Base-by-base conservation (phyloP, 2,329 filamentous ascomycete species). In the Exophiala aquamarina region DNA sequence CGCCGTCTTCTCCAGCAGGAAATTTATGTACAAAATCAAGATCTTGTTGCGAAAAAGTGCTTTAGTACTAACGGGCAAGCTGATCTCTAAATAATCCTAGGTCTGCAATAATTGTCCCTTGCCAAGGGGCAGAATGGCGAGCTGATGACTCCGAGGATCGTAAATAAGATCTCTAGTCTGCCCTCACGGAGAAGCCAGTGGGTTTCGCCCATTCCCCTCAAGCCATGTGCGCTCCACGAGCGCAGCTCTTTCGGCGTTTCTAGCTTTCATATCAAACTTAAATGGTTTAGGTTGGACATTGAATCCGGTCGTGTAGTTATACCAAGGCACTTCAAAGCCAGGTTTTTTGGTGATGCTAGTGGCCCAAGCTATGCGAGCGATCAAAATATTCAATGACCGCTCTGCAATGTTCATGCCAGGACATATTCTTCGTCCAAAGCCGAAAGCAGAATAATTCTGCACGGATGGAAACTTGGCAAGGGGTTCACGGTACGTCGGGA, bases 401-500 rank as follows among this genome's bases (percentile, higher is more conserved):
- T 68, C 63, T 0, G 63, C 65, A 18, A 67, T 49, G 47, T 66
- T 61, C 3, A 66, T 59, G 1, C 64, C 64, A 3, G 62, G 63
- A 41, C 64, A 66, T 10, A 66, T 46, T 1, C 65, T 54, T 3
- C 64, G 58, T 1, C 66, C 62, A 2, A 52, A 50, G 3, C 63
- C 63, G 31, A 65, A 67, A 7, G 56, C 48, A 38, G 57, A 61
- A 39, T 63, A 54, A 21, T 63, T 55, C 36, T 52, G 54, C 18
- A n/a, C 58, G 54, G 23, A 59, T 49, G 26, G 34, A 40, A 1
- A 54, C 51, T 34, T 68, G 61, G 54, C 54, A 29, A 8, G 59
- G 52, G 2, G 63, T 64, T 1, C 66, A 65, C 23, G 66, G 69
- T 28, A 63, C 59, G 13, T 5, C 58, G 47, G 14, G 60, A 61